A percentile compares a stretch with the other conserved stretches of the same genome.
These are phyloP conservation scores for Anacardium occidentale DNA, from an alignment of 345 rosid genomes.

Conservation along the genomic window DNA sequence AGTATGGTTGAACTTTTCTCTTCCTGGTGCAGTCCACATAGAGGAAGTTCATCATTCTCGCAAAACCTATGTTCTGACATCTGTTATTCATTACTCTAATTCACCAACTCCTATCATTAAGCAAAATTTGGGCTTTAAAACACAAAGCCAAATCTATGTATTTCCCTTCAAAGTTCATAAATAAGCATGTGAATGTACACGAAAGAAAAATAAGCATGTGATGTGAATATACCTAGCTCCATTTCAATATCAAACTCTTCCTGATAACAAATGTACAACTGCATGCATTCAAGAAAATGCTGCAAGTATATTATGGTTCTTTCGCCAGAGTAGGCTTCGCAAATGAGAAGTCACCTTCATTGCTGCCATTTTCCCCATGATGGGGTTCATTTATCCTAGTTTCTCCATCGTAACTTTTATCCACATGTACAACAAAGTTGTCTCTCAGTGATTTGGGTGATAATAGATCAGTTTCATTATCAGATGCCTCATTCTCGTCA, in stretches of 20 bases:
- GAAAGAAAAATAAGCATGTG: not conserved
- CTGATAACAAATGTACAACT: too few species aligned
- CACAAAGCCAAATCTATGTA: not conserved
- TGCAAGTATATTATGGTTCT: conserved; percentile 25
- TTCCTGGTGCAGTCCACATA: too few species aligned
- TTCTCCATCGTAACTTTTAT: conserved; percentile 27
- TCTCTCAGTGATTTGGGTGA: conserved; percentile 39
- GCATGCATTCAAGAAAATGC: too few species aligned
- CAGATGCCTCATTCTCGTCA: conserved; percentile 55
- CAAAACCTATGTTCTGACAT: too few species aligned
- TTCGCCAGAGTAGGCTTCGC: conserved; percentile 43
- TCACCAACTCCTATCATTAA: not conserved
- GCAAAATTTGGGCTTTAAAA: not conserved
- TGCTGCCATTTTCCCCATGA: conserved; percentile 27
- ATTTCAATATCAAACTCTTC: too few species aligned
- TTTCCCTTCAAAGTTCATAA: not conserved
- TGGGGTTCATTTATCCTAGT: conserved; percentile 31
- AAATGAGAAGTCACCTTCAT: conserved; percentile 68
- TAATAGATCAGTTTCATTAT: conserved; percentile 57
- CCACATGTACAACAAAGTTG: conserved; percentile 40
- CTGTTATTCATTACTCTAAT: not conserved
- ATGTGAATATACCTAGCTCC: too few species aligned
- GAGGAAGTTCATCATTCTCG: too few species aligned
- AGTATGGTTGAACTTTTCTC: too few species aligned
- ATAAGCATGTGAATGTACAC: too few species aligned